Base-by-base conservation (phyloP, 805 yeast species). In the Starmerella bacillaris region DNA sequence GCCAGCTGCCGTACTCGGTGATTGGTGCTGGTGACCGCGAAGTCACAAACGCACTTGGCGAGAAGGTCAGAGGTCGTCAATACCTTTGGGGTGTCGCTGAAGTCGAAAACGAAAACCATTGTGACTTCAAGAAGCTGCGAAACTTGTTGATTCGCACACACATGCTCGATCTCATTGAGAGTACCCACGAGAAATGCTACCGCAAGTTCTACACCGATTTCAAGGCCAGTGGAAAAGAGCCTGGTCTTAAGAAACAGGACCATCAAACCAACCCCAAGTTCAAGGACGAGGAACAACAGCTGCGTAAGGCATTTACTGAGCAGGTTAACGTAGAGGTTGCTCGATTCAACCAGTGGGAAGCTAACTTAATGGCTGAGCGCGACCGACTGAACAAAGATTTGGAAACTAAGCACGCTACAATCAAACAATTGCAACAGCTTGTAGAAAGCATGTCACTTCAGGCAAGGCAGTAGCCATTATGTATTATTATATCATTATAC, bases 301-400 rank as follows among this genome's bases (percentile, higher is more conserved):
- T 89, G 54, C 82, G 89, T 68, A 77, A 78, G 60, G 78, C 78
- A 57, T 89, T 89, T 61, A 86, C 96, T 7, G 95, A 84, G 58
- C 95, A 89, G 63, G 80, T 89, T 41, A 84, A 86, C 62, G 78
- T 78, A 32, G 98, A 89, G 62, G 98, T 89, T 53, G 92, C 82
- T 51, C 71, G 98, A 54, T 89, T 89, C 59, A 79, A 92, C 65
- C 94, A 86, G 64, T 89, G 99, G 98, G 95, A 84, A 62, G 79
- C 83, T 49, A 86, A 89, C 55, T 80, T 89, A 48, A 89, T 83
- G 47, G 82, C 80, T 48, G 95, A 89, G 63, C 78, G 94, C 62
- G 79, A 83, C 59, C 72, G 93, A 57, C 68, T 89, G 55, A 89
- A 89, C 61, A 78, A 77, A 58, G 98, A 89, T 58, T 68, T 89